These are phyloP conservation scores for Diaporthe sp. DNA, from an alignment of 2,329 filamentous ascomycete species.

Conservation along the genomic window DNA sequence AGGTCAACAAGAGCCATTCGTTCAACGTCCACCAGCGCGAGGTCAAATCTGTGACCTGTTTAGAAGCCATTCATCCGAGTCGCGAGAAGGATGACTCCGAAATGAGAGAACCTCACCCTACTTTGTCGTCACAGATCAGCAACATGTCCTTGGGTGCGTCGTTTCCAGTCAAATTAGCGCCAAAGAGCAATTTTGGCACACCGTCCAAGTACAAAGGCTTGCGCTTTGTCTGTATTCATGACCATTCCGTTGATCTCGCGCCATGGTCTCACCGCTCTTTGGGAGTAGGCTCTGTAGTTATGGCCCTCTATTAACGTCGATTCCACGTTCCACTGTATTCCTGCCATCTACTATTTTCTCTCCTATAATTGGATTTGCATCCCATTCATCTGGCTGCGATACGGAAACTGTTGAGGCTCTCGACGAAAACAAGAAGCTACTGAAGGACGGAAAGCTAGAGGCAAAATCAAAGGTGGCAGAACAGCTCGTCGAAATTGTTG, in stretches of 20 bases:
- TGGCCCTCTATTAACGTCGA: too few species aligned
- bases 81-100: too few species aligned
- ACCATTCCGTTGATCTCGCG: too few species aligned
- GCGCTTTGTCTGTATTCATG: too few species aligned
- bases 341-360: too few species aligned
- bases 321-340: too few species aligned
- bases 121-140: neutral
- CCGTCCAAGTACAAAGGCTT: neutral
- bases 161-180: neutral
- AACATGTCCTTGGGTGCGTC: neutral
- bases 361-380: too few species aligned
- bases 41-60: neutral
- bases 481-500: constrained; percentile 50
- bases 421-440: constrained; percentile 63
- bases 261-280: too few species aligned
- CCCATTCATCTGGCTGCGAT: too few species aligned
- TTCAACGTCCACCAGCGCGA: neutral
- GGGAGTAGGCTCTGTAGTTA: too few species aligned
- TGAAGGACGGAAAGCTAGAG: constrained; percentile 54
- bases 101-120: neutral
- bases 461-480: constrained; percentile 49
- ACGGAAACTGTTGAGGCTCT: constrained; percentile 65
- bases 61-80: neutral
- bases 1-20: neutral
- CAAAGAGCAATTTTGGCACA: neutral